A percentile compares a stretch with the other conserved stretches of the same genome.
phyloP scores from a whole-genome alignment of 192 early-diverging fungal species.

The Jimgerdemannia flammicorona region DNA sequence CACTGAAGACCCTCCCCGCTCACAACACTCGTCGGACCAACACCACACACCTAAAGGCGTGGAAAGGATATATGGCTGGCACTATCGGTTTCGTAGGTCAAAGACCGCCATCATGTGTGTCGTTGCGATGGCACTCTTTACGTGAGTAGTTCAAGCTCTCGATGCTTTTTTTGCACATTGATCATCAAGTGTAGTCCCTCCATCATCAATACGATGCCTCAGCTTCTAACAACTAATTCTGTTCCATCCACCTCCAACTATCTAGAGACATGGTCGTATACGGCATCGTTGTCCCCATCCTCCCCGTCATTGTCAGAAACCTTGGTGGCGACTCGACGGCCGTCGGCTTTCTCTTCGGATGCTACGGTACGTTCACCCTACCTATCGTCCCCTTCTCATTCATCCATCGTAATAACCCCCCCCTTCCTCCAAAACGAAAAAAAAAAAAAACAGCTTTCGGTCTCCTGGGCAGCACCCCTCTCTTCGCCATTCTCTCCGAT shows the following conservation, averaged over 20 bases:
- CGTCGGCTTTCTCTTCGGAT: slow-evolving; percentile 69
- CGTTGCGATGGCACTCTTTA: slow-evolving; percentile 61
- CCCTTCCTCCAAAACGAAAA: no score
- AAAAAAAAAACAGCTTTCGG: slow-evolving; percentile 42
- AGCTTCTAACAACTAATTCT: no score
- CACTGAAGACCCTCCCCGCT: background rate
- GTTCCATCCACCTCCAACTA: slow-evolving; percentile 2
- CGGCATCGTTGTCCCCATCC: slow-evolving; percentile 66
- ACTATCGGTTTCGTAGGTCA: slow-evolving; percentile 27
- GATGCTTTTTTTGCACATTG: background rate
- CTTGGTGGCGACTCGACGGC: slow-evolving; percentile 49
- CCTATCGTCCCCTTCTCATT: no score
- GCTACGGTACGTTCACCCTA: slow-evolving; percentile 47
- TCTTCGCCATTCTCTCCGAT: slow-evolving; percentile 73
- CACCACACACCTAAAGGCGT: background rate
- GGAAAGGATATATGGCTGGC: slow-evolving; percentile 1
- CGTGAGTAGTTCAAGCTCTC: slow-evolving; percentile 38
- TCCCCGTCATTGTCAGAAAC: slow-evolving; percentile 63
- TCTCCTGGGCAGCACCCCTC: slow-evolving; percentile 55
- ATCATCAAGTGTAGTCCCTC: slow-evolving; percentile 14
- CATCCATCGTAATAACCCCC: no score
- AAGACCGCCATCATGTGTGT: slow-evolving; percentile 37
- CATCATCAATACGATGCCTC: no score
- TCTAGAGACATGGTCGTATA: slow-evolving; percentile 59
- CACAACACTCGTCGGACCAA: background rate